Percentiles rank a stretch among this genome's conserved stretches.
Conservation (phyloP, 1,139 yeast genomes). For the Candida sanyaensis region DNA sequence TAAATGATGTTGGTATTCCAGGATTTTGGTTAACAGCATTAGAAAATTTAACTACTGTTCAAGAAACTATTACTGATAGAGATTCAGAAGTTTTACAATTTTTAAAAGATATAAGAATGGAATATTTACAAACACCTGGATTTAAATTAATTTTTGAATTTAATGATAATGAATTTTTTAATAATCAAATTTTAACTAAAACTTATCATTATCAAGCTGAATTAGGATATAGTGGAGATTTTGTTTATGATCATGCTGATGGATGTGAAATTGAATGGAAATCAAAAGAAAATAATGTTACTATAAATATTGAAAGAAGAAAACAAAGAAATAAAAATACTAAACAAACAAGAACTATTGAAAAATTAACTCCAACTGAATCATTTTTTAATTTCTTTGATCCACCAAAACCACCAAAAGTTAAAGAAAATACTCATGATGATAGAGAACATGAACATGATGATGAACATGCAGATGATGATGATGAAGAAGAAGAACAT, state of each 20-base stretch:
- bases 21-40: conserved; percentile 96
- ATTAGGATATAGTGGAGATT: conserved; percentile 93
- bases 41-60: conserved; percentile 79
- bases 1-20: conserved; percentile 71
- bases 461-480: conserved; percentile 32
- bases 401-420: conserved; percentile 81
- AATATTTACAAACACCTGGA: conserved; percentile 87
- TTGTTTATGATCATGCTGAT: conserved; percentile 95
- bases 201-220: conserved; percentile 94
- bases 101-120: conserved; percentile 73
- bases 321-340: conserved; percentile 98
- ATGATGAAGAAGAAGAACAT: conserved; percentile 43
- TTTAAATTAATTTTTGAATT: conserved; percentile 86
- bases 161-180: conserved; percentile 73
- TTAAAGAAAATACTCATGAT: too few relatives aligned
- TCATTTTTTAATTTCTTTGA: conserved; percentile 94
- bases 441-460: too few relatives aligned
- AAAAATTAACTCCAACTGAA: conserved; percentile 88
- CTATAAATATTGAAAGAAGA: conserved; percentile 87
- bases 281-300: conserved; percentile 77
- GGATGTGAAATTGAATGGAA: conserved; percentile 88
- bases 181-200: conserved; percentile 71
- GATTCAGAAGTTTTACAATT: conserved; percentile 81
- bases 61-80: conserved; percentile 86
- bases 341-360: conserved; percentile 94